Conservation (phyloP, 768 basidiomycete genomes). For the Sporobolomyces roseus region DNA sequence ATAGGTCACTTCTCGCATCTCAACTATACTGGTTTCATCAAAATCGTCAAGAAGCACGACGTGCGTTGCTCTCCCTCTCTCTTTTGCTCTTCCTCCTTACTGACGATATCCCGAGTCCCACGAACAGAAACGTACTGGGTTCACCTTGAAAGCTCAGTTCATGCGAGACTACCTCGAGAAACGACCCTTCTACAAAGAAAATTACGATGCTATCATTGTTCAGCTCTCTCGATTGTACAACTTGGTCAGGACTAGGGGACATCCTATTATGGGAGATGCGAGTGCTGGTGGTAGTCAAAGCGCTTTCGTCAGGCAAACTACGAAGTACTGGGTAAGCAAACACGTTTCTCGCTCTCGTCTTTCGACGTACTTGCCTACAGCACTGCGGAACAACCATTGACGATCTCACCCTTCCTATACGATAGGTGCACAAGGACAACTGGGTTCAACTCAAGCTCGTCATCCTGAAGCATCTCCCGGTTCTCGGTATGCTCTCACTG, state of each 20-base stretch:
- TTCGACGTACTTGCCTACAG: too few species aligned
- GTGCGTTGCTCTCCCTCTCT: conserved; percentile 52
- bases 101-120: background rate
- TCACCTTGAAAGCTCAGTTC: conserved; percentile 77
- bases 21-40: conserved; percentile 98
- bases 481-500: conserved; percentile 65
- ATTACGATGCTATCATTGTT: conserved; percentile 87
- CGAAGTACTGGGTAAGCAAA: conserved; percentile 86
- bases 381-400: too few species aligned
- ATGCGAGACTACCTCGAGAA: conserved; percentile 86
- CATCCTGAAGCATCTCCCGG: conserved; percentile 85
- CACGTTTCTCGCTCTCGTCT: background rate
- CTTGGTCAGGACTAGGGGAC: conserved; percentile 88
- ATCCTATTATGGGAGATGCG: conserved; percentile 88
- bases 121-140: conserved; percentile 81
- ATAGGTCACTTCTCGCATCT: conserved; percentile 84
- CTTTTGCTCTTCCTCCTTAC: background rate
- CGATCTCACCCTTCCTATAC: too few species aligned
- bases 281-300: conserved; percentile 92
- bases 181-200: conserved; percentile 93
- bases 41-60: conserved; percentile 99
- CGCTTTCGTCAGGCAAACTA: conserved; percentile 96
- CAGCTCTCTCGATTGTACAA: conserved; percentile 93
- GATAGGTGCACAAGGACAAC: conserved; percentile 80
- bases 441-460: conserved; percentile 88